Base-by-base conservation (phyloP, 164 flowering plant species). In the Brasenia schreberi region DNA sequence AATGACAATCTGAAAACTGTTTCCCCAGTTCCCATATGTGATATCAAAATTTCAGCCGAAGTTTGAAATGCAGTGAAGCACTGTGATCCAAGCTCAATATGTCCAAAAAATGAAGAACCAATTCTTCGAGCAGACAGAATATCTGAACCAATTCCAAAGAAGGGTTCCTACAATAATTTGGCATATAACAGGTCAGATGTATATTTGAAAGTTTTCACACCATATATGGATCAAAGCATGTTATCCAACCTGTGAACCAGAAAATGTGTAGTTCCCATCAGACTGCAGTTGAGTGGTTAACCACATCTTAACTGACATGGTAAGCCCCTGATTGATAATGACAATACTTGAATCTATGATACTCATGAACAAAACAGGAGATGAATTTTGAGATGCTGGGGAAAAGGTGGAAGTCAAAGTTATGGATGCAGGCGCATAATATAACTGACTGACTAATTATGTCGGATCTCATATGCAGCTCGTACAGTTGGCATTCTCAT, bases 21-120 rank as follows among this genome's bases (percentile, higher is more conserved):
- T 95, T 75, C 88, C 99, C 97, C 99, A 95, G 67, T 85, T 95
- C 59, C 97, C 97, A 76, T 94, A 92, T 53, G 97, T 79, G 43
- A 95, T 77, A 65, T 92, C 74, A 77, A 88, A 95, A 60, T 77
- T 92, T 87, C 99, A 23, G 85, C 70, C 66, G 91, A 77, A 61
- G 88, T 84, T 70, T 83, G 97, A 82, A 92, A 64, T 70, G 85
- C 84, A 43, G 87, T 84, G 73, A 92, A 95, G 79, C 87, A 87
- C 67, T 87, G 96, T 66, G 87, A 75, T 76, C 99, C 97, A 74
- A 87, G 86, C 72, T 85, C 94, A 71, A 82, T 63, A 77, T 79
- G 82, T 75, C 88, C 97, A 77, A 92, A 90, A 75, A 87, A 69
- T 62, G 97, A 87, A 76, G 88, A 82, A 49, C 96, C 96, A 75